These are phyloP conservation scores for Sphaerostilbella broomeana DNA, from an alignment of 2,329 filamentous ascomycete genomes.

Conservation along the genomic window DNA sequence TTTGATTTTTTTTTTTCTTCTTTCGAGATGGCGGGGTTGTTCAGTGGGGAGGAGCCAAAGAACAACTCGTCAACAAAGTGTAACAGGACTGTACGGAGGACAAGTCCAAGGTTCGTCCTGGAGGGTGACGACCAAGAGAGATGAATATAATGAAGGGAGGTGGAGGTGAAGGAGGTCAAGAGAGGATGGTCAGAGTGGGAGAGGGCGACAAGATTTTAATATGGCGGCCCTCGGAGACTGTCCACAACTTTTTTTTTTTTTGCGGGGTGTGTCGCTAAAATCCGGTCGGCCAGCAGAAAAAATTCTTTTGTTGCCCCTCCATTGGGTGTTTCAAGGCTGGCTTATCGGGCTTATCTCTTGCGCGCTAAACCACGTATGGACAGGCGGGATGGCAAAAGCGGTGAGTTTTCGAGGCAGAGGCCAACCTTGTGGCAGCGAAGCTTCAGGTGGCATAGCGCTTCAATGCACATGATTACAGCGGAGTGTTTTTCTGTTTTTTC, in stretches of 20 bases:
- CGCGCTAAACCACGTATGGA: conserved; percentile 16
- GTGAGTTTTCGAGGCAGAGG: conserved; percentile 17
- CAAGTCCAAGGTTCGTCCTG: conserved; percentile 35
- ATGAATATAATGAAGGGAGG: conserved; percentile 24
- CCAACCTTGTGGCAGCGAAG: conserved; percentile 2
- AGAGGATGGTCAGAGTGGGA: conserved; percentile 2
- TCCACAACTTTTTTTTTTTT: conserved; percentile 26
- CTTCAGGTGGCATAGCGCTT: no score
- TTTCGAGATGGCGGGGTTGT: conserved; percentile 23
- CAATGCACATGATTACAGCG: neutral
- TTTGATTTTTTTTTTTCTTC: conserved; percentile 21
- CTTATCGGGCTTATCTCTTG: conserved; percentile 28
- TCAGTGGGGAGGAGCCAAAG: conserved; percentile 28
- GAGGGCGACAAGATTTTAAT: conserved; percentile 29
- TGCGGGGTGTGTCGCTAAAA: conserved; percentile 15
- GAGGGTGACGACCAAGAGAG: conserved; percentile 38
- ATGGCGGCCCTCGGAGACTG: conserved; percentile 12
- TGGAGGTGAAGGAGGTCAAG: conserved; percentile 17
- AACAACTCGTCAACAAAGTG: conserved; percentile 24
- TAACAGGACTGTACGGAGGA: conserved; percentile 23
- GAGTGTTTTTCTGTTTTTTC: conserved; percentile 1
- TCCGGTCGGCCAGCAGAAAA: conserved; percentile 16
- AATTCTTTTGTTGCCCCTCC: conserved; percentile 16
- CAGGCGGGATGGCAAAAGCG: conserved; percentile 18
- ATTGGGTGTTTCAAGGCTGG: conserved; percentile 23